phyloP scores from a whole-genome alignment of 2,329 filamentous ascomycete genomes.

The Aspergillus vadensis region DNA sequence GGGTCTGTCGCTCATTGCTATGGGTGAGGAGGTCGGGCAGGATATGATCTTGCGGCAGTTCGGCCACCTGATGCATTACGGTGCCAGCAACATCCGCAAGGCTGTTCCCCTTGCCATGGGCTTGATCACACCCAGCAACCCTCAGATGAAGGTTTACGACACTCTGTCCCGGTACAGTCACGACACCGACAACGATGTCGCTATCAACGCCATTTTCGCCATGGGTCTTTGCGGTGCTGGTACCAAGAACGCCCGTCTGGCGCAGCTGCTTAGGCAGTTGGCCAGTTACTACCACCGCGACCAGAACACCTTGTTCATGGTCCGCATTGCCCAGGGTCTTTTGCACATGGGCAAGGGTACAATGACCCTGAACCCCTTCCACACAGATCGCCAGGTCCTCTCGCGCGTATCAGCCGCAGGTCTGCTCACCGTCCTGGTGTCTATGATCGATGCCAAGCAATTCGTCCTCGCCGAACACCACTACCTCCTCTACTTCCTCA shows the following conservation, averaged over 20 bases:
- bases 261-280: conserved; percentile 88
- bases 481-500: conserved; percentile 96
- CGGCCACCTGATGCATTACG: conserved; percentile 98
- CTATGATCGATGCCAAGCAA: conserved; percentile 93
- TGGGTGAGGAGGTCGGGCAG: conserved; percentile 98
- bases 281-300: conserved; percentile 98
- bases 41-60: conserved; percentile 99
- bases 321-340: conserved; percentile 94
- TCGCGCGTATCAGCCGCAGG: conserved; percentile 89
- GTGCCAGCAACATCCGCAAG: conserved; percentile 93
- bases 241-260: conserved; percentile 95
- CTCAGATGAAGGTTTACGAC: conserved; percentile 99
- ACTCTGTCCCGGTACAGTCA: conserved; percentile 96
- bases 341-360: conserved; percentile 99
- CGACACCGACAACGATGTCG: conserved; percentile 97
- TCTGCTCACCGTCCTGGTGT: conserved; percentile 83
- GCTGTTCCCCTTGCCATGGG: conserved; percentile 96
- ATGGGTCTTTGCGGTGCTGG: conserved; percentile 97
- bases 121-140: conserved; percentile 93
- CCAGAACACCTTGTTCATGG: conserved; percentile 96
- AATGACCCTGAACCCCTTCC: conserved; percentile 95
- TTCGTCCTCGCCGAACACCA: conserved; percentile 73
- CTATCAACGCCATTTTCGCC: conserved; percentile 97
- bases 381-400: conserved; percentile 94
- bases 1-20: conserved; percentile 88